phyloP scores from a whole-genome alignment of 2,329 filamentous ascomycete genomes.

The Hirsutella rhossiliensis region DNA sequence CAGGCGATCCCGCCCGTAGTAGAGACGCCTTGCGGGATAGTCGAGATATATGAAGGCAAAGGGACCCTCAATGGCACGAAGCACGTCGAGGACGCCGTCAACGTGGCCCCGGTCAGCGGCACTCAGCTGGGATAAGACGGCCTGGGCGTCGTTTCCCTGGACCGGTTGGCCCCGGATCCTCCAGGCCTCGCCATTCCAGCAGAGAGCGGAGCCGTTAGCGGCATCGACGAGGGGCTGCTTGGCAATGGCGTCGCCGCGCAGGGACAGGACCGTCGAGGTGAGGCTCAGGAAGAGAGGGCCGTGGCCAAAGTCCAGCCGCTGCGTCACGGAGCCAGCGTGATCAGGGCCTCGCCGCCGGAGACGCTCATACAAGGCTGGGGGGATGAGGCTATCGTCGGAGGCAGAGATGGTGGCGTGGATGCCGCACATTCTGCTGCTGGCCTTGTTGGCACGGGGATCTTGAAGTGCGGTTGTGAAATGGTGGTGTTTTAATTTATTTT shows the following conservation, averaged over 20 bases:
- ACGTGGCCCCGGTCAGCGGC: constrained; percentile 18
- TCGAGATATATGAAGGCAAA: constrained; percentile 87
- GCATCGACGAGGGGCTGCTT: constrained; percentile 59
- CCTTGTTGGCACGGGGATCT: background rate
- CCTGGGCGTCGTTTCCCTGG: constrained; percentile 66
- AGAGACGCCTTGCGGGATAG: constrained; percentile 46
- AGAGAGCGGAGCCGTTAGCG: constrained; percentile 53
- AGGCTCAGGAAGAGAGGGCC: constrained; percentile 42
- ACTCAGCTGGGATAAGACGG: constrained; percentile 50
- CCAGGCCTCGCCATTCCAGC: constrained; percentile 99
- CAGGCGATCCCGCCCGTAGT: constrained; percentile 77
- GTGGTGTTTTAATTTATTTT: background rate
- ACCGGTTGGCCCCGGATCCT: constrained; percentile 47
- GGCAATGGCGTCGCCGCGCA: constrained; percentile 64
- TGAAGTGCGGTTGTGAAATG: background rate
- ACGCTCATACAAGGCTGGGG: constrained; percentile 25
- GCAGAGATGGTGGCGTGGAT: constrained; percentile 40
- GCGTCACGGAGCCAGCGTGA: constrained; percentile 33
- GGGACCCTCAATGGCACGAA: constrained; percentile 61
- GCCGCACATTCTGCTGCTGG: constrained; percentile 39
- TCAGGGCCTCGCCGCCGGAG: constrained; percentile 49
- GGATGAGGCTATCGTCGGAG: constrained; percentile 14
- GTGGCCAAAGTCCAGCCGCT: constrained; percentile 12
- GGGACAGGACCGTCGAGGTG: constrained; percentile 75
- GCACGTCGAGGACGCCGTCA: constrained; percentile 30